These are phyloP conservation scores for Hanseniaspora mollemarum DNA, from an alignment of 805 yeast genomes.

Conservation along the genomic window DNA sequence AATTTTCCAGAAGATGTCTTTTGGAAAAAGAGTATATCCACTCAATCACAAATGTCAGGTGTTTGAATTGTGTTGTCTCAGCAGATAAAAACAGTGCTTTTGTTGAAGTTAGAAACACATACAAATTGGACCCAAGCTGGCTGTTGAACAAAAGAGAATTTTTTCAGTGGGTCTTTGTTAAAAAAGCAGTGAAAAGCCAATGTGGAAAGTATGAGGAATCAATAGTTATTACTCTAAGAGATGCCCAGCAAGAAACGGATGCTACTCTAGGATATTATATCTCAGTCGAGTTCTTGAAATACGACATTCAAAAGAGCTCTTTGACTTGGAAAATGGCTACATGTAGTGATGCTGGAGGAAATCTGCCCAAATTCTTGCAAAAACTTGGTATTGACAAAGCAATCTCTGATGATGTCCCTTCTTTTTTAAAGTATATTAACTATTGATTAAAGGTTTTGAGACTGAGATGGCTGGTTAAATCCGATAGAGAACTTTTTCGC, in stretches of 20 bases:
- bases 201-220: slow-evolving; percentile 23
- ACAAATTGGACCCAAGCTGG: slow-evolving; percentile 29
- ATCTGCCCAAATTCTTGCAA: slow-evolving; percentile 34
- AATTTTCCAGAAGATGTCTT: slow-evolving; percentile 25
- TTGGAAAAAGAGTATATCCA: slow-evolving; percentile 31
- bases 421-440: slow-evolving; percentile 24
- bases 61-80: slow-evolving; percentile 18
- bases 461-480: not conserved
- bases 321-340: slow-evolving; percentile 34
- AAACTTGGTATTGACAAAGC: slow-evolving; percentile 32
- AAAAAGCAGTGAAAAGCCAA: slow-evolving; percentile 20
- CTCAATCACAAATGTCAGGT: slow-evolving; percentile 24
- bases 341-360: slow-evolving; percentile 33
- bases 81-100: slow-evolving; percentile 20
- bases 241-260: slow-evolving; percentile 22
- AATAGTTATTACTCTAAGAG: slow-evolving; percentile 30
- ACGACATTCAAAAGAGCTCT: slow-evolving; percentile 18
- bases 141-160: slow-evolving; percentile 31
- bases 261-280: slow-evolving; percentile 27
- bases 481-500: not conserved
- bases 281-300: slow-evolving; percentile 30
- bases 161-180: slow-evolving; percentile 30
- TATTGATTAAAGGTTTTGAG: not conserved
- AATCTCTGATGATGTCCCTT: slow-evolving; percentile 33
- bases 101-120: slow-evolving; percentile 29